Evolutionary conservation across 495 filamentous ascomycete genomes (phyloP), one percentile per base, ranked within the genome.

Genomic region (Penicillium pancosmium): DNA sequence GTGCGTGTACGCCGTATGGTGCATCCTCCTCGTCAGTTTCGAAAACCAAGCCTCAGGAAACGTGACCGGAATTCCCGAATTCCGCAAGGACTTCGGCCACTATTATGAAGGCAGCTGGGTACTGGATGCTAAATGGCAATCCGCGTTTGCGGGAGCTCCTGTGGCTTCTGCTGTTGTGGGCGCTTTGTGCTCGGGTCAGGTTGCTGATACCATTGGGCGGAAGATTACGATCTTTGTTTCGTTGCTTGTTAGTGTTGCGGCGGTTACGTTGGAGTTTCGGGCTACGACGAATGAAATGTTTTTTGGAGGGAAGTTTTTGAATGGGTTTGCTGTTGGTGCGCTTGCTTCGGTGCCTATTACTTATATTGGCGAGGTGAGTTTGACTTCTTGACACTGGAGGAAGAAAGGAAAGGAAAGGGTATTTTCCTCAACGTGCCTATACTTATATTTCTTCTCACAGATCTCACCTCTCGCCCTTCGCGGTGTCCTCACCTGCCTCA

Each of bases 301-400:
- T 55, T 73, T 72, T 34, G 61, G 57, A 31, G 69, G 71, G 7
- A 73, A 73, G 54, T 67, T 73, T 25, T 21, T 73, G 23, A 72
- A 70, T 57, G 71, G 71, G 2, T 70, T 70, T 59, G 67, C 61
- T 0, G 38, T 67, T 31, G 71, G 71, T 3, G 61, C 51, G 15
- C 49, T 72, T 34, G 51, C 59, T 13, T 52, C 71, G 16, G 56
- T 68, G 8, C 54, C 62, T 11, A 46, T 66, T 21, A 68, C 71
- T 15, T 72, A 72, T 57, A 50, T 73, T 33, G 71, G 71, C 36
- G 71, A 73, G 52, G 61, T 63, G 21, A 38, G 55, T 52, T n/a
- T n/a, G n/a, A n/a, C n/a, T n/a, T n/a, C n/a, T n/a, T n/a, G n/a
- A n/a, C n/a, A n/a, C n/a, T n/a, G n/a, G n/a, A n/a, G n/a, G n/a